A percentile compares a stretch with the other conserved stretches of the same genome.
These are phyloP conservation scores for Pseudocercospora ulei DNA, from an alignment of 2,329 filamentous ascomycete species.

Conservation along the genomic window DNA sequence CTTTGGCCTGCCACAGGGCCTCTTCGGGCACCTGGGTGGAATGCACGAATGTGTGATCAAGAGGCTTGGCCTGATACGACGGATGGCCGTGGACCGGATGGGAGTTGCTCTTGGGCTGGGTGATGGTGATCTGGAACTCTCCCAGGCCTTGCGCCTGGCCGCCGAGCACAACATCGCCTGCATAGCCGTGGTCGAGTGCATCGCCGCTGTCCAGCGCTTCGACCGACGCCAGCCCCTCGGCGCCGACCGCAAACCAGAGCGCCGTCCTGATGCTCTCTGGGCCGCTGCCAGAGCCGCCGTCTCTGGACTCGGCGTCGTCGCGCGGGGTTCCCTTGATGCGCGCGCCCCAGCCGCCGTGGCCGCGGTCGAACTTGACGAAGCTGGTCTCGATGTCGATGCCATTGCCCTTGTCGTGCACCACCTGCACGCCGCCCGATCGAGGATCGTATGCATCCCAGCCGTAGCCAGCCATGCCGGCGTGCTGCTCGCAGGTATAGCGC, in stretches of 20 bases:
- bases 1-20: slow-evolving; percentile 73
- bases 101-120: slow-evolving; percentile 57
- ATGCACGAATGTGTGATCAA: slow-evolving; percentile 65
- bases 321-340: slow-evolving; percentile 73
- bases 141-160: slow-evolving; percentile 65
- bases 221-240: slow-evolving; percentile 66
- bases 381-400: slow-evolving; percentile 81
- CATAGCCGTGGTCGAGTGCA: slow-evolving; percentile 48
- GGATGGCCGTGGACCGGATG: slow-evolving; percentile 51
- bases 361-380: slow-evolving; percentile 87
- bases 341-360: slow-evolving; percentile 67
- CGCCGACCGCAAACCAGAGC: slow-evolving; percentile 68
- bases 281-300: slow-evolving; percentile 20
- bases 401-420: slow-evolving; percentile 83
- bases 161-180: slow-evolving; percentile 56
- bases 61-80: slow-evolving; percentile 57
- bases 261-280: slow-evolving; percentile 57
- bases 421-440: slow-evolving; percentile 73
- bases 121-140: slow-evolving; percentile 68
- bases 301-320: slow-evolving; percentile 49
- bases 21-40: slow-evolving; percentile 59
- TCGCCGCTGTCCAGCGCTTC: slow-evolving; percentile 50
- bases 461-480: slow-evolving; percentile 87
- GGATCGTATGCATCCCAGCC: slow-evolving; percentile 98
- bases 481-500: slow-evolving; percentile 90